Evolutionary conservation across 345 rosid genomes (phyloP), one percentile per base, ranked within the genome.

Genomic region (Hypericum androsaemum): DNA sequence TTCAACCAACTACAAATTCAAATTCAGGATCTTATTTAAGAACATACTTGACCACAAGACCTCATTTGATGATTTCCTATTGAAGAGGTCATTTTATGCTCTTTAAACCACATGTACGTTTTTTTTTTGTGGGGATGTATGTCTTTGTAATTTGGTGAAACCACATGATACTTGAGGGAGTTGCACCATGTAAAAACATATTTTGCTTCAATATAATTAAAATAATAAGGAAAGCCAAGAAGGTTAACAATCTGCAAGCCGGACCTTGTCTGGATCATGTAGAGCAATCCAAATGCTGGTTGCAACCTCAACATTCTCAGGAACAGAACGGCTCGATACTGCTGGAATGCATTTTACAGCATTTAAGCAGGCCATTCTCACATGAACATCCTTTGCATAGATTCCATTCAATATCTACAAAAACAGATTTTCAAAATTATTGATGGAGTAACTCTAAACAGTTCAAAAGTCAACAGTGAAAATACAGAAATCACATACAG

Each of bases 261-360:
- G 44, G 54, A 88, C 98, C 95, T 92, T 92, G 63, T 88, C 96
- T 38, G 94, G 82, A 72, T 92, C 98, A 74, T 92, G 96, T 41
- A 88, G 52, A 53, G 96, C 88, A 60, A 92, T 88, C 98, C 98
- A 92, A 59, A 92, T 67, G 67, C 80, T 75, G 40, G 98, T 88
- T 41, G 89, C 92, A 69, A 88, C 66, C 69, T 80, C 88, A 71
- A 80, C 77, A 64, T 73, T 72, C 73, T 78, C 65, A 40, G 89
- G 88, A 75, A 92, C 78, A 59, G 86, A 73, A 51, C 66, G 82
- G 61, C 65, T 71, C 55, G 89, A 75, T 69, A 88, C 83, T 54
- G 86, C 83, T 56, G 98, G 98, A 69, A 88, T 74, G 64, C 96
- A 92, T 71, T 80, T 92, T 46, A 92, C 73, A 37, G 96, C 98